Percentiles rank a stretch among this genome's conserved stretches.
phyloP scores from a whole-genome alignment of 805 yeast species.

The Wickerhamiella azyma region DNA sequence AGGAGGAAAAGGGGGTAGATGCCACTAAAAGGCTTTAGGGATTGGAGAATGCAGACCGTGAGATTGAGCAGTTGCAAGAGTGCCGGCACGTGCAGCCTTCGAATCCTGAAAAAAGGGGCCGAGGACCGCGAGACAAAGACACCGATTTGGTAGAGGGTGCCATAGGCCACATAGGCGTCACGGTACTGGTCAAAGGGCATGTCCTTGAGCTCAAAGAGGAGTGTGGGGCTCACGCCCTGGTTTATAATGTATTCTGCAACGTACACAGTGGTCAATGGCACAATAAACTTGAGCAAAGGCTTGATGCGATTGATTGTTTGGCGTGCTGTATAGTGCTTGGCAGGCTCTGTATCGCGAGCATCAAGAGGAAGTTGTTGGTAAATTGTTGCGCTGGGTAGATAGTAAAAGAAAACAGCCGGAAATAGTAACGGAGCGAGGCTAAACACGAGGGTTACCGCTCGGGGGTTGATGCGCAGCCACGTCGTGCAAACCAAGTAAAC shows the following conservation, averaged over 20 bases:
- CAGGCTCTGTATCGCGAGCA: conserved; percentile 1
- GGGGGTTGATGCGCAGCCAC: conserved; percentile 42
- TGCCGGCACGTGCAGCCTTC: conserved; percentile 46
- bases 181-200: conserved; percentile 60
- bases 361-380: background rate
- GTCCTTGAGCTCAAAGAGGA: conserved; percentile 57
- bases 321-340: background rate
- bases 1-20: conserved; percentile 50
- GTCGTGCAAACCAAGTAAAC: conserved; percentile 60
- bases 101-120: conserved; percentile 47
- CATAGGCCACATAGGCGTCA: conserved; percentile 84
- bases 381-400: background rate
- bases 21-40: conserved; percentile 43
- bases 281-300: conserved; percentile 43
- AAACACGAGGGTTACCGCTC: conserved; percentile 43
- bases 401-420: conserved; percentile 18
- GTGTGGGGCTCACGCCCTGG: conserved; percentile 83
- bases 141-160: conserved; percentile 81
- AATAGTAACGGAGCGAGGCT: conserved; percentile 29
- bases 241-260: conserved; percentile 77
- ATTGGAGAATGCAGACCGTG: conserved; percentile 44
- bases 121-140: conserved; percentile 87
- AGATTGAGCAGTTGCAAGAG: conserved; percentile 56
- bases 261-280: conserved; percentile 75
- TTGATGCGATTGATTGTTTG: conserved; percentile 19